phyloP scores from a whole-genome alignment of 345 rosid genomes.

The Boechera stricta region DNA sequence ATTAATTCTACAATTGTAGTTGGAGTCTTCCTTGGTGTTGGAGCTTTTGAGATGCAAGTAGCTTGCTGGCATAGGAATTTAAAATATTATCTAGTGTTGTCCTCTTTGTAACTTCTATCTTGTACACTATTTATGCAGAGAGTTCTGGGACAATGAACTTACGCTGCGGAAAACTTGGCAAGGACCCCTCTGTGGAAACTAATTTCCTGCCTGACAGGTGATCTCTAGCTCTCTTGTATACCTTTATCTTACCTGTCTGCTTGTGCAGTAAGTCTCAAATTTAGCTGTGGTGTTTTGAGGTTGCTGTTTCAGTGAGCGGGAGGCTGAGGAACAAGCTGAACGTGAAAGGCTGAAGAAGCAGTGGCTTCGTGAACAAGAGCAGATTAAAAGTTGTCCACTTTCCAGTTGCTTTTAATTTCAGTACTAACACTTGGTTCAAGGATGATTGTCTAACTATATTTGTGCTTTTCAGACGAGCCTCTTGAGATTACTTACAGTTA shows the following conservation, averaged over 20 bases:
- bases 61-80: slow-evolving; percentile 1
- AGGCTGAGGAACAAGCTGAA: slow-evolving; percentile 99
- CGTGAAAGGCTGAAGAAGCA: slow-evolving; percentile 93
- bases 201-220: slow-evolving; percentile 99
- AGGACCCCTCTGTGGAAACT: slow-evolving; percentile 97
- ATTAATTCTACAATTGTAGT: background rate
- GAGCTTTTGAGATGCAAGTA: slow-evolving; percentile 25
- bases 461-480: slow-evolving; percentile 74
- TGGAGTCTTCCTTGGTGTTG: slow-evolving; percentile 16
- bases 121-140: slow-evolving; percentile 42
- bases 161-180: slow-evolving; percentile 72
- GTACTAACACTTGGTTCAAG: background rate
- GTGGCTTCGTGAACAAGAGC: slow-evolving; percentile 90
- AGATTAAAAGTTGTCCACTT: slow-evolving; percentile 67
- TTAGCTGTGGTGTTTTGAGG: slow-evolving; percentile 76
- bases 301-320: slow-evolving; percentile 96
- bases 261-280: slow-evolving; percentile 28
- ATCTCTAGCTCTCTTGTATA: slow-evolving; percentile 34
- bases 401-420: slow-evolving; percentile 9
- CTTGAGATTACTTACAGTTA: slow-evolving; percentile 97
- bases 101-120: background rate
- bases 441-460: slow-evolving; percentile 19
- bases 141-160: slow-evolving; percentile 49
- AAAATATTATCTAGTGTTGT: background rate
- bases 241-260: slow-evolving; percentile 15